A percentile compares a stretch with the other conserved stretches of the same genome.
Evolutionary conservation across 2,329 filamentous ascomycete genomes (phyloP).

Genomic region (Cordyceps tenuipes): DNA sequence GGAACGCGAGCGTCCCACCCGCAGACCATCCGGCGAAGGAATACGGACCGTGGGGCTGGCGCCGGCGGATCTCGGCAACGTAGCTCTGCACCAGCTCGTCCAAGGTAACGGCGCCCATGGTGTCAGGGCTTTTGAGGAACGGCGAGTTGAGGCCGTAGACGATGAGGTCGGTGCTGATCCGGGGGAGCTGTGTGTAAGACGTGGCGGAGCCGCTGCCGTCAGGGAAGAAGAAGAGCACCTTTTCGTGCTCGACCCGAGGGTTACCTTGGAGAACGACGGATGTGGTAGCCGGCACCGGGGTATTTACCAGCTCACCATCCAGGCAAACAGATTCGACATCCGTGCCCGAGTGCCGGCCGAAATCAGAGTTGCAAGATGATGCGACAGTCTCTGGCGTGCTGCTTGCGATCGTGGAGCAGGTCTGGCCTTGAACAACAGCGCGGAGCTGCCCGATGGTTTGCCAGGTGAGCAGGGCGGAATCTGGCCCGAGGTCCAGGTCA

Average conservation of each 20-base stretch:
- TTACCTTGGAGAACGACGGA: background rate
- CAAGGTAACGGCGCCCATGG: background rate
- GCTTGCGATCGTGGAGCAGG: background rate
- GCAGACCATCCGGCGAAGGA: background rate
- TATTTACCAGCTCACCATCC: background rate
- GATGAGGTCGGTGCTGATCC: background rate
- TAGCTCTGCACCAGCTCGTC: background rate
- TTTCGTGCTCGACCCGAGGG: background rate
- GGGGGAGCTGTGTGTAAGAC: background rate
- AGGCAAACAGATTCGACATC: background rate
- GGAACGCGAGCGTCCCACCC: background rate
- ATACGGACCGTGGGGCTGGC: background rate
- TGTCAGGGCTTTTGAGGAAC: background rate
- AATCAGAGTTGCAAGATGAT: background rate
- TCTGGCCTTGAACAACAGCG: background rate
- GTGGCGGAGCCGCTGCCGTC: background rate
- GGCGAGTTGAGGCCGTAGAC: background rate
- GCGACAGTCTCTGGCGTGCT: background rate
- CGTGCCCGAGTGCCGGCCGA: background rate
- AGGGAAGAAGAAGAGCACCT: background rate
- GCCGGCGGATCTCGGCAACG: background rate
- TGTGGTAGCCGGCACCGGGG: background rate
- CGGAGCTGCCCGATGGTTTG: background rate
- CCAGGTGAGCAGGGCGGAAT: background rate
- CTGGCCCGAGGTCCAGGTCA: slow-evolving; percentile 40